Evolutionary conservation across 2,329 filamentous ascomycete genomes (phyloP).

Genomic region (Basipetospora chlamydospora): DNA sequence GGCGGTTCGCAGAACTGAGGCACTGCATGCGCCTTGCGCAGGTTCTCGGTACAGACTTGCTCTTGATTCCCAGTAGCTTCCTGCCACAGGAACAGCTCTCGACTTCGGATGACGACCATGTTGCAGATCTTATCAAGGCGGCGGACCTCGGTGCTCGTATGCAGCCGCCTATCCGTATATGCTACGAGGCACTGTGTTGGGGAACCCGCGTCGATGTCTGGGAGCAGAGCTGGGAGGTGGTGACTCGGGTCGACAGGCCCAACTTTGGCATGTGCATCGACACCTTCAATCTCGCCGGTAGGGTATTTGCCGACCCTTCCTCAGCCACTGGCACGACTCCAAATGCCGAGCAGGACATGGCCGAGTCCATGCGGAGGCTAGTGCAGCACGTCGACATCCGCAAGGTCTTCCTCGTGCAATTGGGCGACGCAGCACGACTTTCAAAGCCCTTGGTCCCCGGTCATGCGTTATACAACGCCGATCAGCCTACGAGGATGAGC

Average conservation of each 20-base stretch:
- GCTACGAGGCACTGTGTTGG: conserved; percentile 62
- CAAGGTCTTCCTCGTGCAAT: conserved; percentile 63
- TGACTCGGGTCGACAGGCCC: conserved; percentile 45
- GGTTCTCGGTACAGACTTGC: conserved; percentile 52
- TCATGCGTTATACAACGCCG: conserved; percentile 19
- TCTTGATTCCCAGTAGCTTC: conserved; percentile 62
- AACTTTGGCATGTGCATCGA: conserved; percentile 71
- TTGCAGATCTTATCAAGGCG: conserved; percentile 45
- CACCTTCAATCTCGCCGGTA: conserved; percentile 62
- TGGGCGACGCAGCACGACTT: conserved; percentile 59
- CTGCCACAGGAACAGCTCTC: conserved; percentile 32
- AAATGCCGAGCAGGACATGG: conserved; percentile 40
- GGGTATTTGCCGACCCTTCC: conserved; percentile 56
- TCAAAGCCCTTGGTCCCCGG: conserved; percentile 35
- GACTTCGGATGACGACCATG: conserved; percentile 37
- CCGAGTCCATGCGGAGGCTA: conserved; percentile 38
- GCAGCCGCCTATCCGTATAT: conserved; percentile 46
- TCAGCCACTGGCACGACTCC: conserved; percentile 31
- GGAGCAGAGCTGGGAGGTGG: conserved; percentile 57
- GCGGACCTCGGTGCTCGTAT: conserved; percentile 51
- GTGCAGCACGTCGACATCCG: conserved; percentile 38
- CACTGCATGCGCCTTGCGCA: conserved; percentile 56
- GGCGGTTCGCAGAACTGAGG: conserved; percentile 45
- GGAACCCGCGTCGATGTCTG: conserved; percentile 56
- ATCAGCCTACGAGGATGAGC: conserved; percentile 45